Evolutionary conservation across 1,284 basidiomycete genomes (phyloP), one percentile per base, ranked within the genome.

Genomic region (Puccinia novopanici): DNA sequence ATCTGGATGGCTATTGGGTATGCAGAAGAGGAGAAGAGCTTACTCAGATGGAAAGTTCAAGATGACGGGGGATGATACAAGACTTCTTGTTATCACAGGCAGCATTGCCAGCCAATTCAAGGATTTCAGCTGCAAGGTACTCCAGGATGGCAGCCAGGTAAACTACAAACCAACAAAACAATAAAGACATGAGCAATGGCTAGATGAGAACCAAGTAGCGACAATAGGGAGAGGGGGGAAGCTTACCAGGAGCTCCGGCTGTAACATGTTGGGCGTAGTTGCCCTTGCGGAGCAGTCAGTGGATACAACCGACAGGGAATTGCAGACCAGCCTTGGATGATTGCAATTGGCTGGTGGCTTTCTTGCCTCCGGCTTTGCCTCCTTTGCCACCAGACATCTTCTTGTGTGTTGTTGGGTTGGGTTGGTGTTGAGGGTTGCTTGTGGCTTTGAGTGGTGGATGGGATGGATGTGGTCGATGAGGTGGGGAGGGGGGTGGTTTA

Each of bases 11-110:
- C n/a, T n/a, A n/a, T n/a, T n/a, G n/a, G n/a, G n/a, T n/a, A n/a
- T n/a, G n/a, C n/a, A n/a, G n/a, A n/a, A n/a, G 59, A 12, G n/a
- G 37, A 13, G 55, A 4, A 48, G 17, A 52, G 59, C 77, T 24
- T 73, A 80, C 79, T 67, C 79, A 90, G 87, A 95, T 93, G 83
- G 93, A 93, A 82, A 95, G 91, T 86, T 94, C 93, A 81, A 95
- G 86, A 87, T 95, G 93, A 86, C 93, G 90, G 81, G 93, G 93
- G 22, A 94, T 92, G 86, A 95, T 94, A 91, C 93, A 92, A 85
- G 92, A 92, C 94, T 89, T 81, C 89, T 91, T 91, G 87, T 91
- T 90, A 84, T 91, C 90, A 82, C 90, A 88, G 40, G 79, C 79
- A 68, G 92, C 92, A 87, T 93, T 93, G 81, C 93, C 93, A 74